Conservation (phyloP, 2,329 filamentous ascomycete genomes). For the Juglanconis sp. region DNA sequence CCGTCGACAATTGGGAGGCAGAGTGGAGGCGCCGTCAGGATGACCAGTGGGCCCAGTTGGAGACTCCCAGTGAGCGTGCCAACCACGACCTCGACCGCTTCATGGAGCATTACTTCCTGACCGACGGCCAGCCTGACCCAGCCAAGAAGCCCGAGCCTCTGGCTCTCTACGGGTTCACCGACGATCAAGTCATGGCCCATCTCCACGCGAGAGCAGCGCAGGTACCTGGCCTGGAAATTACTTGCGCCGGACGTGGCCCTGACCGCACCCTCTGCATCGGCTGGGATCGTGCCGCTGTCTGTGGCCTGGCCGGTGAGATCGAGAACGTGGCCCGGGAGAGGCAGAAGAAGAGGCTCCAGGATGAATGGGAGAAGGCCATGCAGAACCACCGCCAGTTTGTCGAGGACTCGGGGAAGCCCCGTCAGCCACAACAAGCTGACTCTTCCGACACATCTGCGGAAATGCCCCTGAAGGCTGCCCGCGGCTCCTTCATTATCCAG, state of each 20-base stretch:
- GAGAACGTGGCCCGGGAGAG: neutral
- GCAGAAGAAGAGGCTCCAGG: neutral
- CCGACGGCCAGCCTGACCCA: neutral
- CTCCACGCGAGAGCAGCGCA: neutral
- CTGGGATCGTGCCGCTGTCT: neutral
- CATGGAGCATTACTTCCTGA: conserved; percentile 3
- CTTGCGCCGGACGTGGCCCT: neutral
- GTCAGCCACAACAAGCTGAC: neutral
- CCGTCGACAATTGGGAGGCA: neutral
- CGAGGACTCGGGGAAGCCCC: neutral
- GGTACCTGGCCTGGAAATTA: neutral
- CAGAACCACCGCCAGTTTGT: neutral
- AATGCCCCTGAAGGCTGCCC: neutral
- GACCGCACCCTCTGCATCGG: neutral
- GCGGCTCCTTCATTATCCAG: neutral
- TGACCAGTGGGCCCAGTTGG: neutral
- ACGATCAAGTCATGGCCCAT: neutral
- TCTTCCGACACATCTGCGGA: neutral
- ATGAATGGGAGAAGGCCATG: neutral
- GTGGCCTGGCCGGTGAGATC: neutral
- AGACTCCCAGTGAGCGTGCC: conserved; percentile 1
- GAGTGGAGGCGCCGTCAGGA: neutral
- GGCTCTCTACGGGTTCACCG: neutral
- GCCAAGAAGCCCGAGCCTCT: conserved; percentile 3
- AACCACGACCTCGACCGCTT: neutral